Conservation (phyloP, 2,329 filamentous ascomycete genomes). For the Dactylella cylindrospora region DNA sequence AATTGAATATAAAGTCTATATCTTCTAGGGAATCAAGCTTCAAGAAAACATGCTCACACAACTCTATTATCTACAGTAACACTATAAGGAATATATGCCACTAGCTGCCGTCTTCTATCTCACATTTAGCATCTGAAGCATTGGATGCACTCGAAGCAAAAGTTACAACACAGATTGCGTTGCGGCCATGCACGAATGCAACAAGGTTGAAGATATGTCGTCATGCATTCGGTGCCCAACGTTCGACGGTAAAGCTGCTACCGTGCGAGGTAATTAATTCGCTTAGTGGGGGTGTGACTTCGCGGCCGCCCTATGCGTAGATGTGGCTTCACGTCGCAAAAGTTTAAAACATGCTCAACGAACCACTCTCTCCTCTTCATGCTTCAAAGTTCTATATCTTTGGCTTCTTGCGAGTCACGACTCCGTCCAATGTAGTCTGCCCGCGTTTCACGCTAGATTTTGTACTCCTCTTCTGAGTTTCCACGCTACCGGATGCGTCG, state of each 20-base stretch:
- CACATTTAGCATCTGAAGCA: not conserved
- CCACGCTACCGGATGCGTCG: not conserved
- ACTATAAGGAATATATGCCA: not conserved
- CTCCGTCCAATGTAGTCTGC: constrained; percentile 17
- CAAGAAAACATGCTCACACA: constrained; percentile 9
- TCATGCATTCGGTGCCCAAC: constrained; percentile 18
- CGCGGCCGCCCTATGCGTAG: no score
- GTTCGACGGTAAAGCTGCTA: not conserved
- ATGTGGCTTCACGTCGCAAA: no score
- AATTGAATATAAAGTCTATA: no score
- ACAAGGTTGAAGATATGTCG: constrained; percentile 28
- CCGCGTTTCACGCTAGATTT: constrained; percentile 17
- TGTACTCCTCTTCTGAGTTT: not conserved
- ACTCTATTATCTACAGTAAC: not conserved
- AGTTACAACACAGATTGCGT: no score
- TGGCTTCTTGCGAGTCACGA: constrained; percentile 18
- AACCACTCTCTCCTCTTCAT: no score
- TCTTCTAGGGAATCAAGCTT: not conserved
- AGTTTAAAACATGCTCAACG: no score
- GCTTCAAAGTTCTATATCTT: constrained; percentile 5
- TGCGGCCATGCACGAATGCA: constrained; percentile 32
- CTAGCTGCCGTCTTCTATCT: not conserved
- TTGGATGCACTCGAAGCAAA: not conserved
- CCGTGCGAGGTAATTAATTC: constrained; percentile 16
- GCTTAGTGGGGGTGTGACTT: not conserved